Evolutionary conservation across 208 protist genomes (phyloP), one percentile per base, ranked within the genome.

Genomic region (Trypanosoma congolense): DNA sequence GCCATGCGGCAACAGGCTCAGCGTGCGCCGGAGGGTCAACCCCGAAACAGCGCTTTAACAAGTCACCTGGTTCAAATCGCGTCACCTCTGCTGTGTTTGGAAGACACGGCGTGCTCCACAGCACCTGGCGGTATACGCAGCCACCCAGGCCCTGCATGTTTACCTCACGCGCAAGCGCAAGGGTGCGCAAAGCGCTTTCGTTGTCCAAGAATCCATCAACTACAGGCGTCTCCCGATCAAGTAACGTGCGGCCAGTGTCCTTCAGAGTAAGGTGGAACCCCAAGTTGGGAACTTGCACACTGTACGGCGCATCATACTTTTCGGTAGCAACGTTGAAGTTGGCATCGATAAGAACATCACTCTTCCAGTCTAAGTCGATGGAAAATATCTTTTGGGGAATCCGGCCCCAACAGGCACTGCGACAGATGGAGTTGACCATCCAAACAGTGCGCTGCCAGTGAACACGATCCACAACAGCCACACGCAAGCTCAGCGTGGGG

Each of bases 381-480:
- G 75, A 82, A 62, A 82, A 90, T 35, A 92, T 86, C 36, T 69
- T 69, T 53, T 87, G 73, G 5, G 85, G 85, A 9, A 92, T 49
- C 3, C 79, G 56, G 2, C 85, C 85, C 79, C 81, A 92, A 55
- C 81, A 90, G 18, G 83, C 60, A 49, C 79, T 88, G 41, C 41
- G 68, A 67, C 81, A 89, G 57, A 90, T 81, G 42, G 70, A 82
- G 3, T 74, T 64, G 1, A 71, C 81, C 55, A 87, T 59, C 82
- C 85, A 92, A 24, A 59, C 75, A 14, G 81, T 92, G 55, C 81
- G 85, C 59, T 90, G 85, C 82, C 85, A 92, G 62, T 88, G 77
- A 50, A 90, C 77, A 52, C 85, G 81, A 54, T 92, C 85, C 52
- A 87, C 60, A 18, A 89, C 81, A 48, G 77, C 71, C 28, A 88